Evolutionary conservation across 176 grass and related monocot species (phyloP).

Genomic region (Secale cereale): DNA sequence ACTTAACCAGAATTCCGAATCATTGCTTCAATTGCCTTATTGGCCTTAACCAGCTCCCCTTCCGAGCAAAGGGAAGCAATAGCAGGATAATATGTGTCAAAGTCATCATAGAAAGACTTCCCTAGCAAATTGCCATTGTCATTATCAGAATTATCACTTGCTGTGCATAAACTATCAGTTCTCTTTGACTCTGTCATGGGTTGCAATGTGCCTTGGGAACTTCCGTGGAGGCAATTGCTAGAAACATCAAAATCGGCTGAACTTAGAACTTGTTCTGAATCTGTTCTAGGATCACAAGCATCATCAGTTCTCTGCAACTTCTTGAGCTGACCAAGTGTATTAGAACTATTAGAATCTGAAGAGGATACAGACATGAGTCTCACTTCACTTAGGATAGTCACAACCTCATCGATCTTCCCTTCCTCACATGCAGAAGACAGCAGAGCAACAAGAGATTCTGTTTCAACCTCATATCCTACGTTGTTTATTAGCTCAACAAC

Average conservation of each 20-base stretch:
- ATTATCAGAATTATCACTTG: constrained; percentile 31
- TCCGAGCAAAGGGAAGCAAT: constrained; percentile 69
- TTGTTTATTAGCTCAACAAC: constrained; percentile 60
- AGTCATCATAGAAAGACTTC: constrained; percentile 59
- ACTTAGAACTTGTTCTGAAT: constrained; percentile 22
- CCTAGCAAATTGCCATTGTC: constrained; percentile 40
- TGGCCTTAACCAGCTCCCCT: constrained; percentile 67
- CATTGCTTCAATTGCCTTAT: constrained; percentile 70
- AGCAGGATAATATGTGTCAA: constrained; percentile 71
- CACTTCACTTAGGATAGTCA: constrained; percentile 76
- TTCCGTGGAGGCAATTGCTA: not conserved
- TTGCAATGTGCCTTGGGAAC: constrained; percentile 6
- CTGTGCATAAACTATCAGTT: constrained; percentile 31
- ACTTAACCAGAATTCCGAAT: constrained; percentile 67
- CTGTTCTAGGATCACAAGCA: constrained; percentile 20
- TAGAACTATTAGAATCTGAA: constrained; percentile 24
- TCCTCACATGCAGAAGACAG: constrained; percentile 74
- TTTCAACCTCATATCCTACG: constrained; percentile 54
- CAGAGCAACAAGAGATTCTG: constrained; percentile 58
- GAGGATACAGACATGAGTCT: constrained; percentile 48
- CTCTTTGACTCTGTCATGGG: constrained; percentile 31
- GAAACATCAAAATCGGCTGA: constrained; percentile 23
- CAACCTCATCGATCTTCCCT: constrained; percentile 70
- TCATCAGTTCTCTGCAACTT: constrained; percentile 37
- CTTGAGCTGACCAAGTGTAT: constrained; percentile 35